phyloP scores from a whole-genome alignment of 306 rosid species.

The Cucurbita moschata region DNA sequence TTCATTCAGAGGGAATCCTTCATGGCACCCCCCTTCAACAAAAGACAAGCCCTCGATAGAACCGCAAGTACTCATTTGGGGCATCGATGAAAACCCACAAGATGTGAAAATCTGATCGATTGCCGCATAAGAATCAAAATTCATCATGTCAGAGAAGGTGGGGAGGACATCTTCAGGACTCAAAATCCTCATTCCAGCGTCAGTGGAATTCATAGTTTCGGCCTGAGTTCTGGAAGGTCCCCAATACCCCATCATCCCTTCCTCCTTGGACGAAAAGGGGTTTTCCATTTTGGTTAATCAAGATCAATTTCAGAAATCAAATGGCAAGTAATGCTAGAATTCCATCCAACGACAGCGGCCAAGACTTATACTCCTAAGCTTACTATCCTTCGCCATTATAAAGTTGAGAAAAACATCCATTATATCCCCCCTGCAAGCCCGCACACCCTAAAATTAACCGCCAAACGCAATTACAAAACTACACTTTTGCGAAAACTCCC shows the following conservation, averaged over 20 bases:
- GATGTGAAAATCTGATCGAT: conserved; percentile 31
- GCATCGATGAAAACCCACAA: conserved; percentile 26
- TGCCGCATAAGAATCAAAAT: conserved; percentile 39
- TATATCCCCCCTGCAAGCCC: neutral
- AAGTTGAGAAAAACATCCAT: conserved; percentile 1
- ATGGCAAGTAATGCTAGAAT: conserved; percentile 1
- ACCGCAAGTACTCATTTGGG: conserved; percentile 12
- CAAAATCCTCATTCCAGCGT: conserved; percentile 22
- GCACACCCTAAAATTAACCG: neutral
- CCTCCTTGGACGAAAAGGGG: conserved; percentile 27
- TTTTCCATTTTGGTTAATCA: conserved; percentile 29
- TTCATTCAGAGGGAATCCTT: conserved; percentile 14
- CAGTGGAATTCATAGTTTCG: conserved; percentile 30
- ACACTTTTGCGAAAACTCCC: neutral
- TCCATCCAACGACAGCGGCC: conserved; percentile 8
- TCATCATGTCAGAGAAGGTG: conserved; percentile 50
- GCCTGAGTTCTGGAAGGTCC: conserved; percentile 24
- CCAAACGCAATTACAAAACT: neutral
- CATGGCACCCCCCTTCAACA: conserved; percentile 25
- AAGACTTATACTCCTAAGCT: conserved; percentile 1
- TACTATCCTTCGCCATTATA: conserved; percentile 7
- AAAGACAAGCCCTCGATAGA: conserved; percentile 26
- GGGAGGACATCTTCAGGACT: conserved; percentile 31
- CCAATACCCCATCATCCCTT: conserved; percentile 34
- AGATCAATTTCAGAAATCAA: conserved; percentile 6